These are phyloP conservation scores for Gaultheria prostrata DNA, from an alignment of 148 eudicot species.

Conservation along the genomic window DNA sequence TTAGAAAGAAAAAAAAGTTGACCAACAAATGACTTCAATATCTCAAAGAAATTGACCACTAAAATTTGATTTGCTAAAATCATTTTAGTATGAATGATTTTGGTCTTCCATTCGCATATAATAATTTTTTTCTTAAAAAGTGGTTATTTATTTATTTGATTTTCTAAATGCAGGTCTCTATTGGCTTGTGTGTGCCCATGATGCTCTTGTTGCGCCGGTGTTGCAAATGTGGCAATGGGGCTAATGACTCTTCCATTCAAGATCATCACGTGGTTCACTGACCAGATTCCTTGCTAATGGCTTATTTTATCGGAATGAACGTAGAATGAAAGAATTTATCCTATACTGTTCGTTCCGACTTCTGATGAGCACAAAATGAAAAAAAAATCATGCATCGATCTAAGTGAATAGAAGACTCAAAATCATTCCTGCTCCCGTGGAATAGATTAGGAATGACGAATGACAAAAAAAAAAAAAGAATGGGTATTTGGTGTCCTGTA, in stretches of 20 bases:
- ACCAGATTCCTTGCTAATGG: slow-evolving; percentile 17
- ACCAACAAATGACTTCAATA: too few relatives aligned
- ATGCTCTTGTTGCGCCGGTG: slow-evolving; percentile 22
- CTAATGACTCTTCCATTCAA: slow-evolving; percentile 19
- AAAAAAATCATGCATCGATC: not conserved
- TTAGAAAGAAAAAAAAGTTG: not conserved
- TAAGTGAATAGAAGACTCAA: not conserved
- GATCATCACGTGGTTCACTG: slow-evolving; percentile 20
- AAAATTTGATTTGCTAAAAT: too few relatives aligned
- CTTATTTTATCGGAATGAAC: not conserved
- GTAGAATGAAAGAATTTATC: too few relatives aligned
- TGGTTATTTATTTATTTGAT: too few relatives aligned
- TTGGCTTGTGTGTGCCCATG: slow-evolving; percentile 25
- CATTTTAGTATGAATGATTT: too few relatives aligned
- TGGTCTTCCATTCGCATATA: too few relatives aligned
- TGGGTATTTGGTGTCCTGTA: not conserved
- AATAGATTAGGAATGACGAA: too few relatives aligned
- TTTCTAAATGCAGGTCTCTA: slow-evolving; percentile 11
- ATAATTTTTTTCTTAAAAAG: too few relatives aligned
- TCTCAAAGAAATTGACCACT: too few relatives aligned
- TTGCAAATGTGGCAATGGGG: slow-evolving; percentile 22
- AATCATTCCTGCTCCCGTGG: not conserved
- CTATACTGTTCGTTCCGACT: too few relatives aligned
- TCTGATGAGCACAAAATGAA: not conserved
- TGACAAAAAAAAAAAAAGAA: too few relatives aligned